These are phyloP conservation scores for Colletotrichum trifolii DNA, from an alignment of 2,329 filamentous ascomycete genomes.

Conservation along the genomic window DNA sequence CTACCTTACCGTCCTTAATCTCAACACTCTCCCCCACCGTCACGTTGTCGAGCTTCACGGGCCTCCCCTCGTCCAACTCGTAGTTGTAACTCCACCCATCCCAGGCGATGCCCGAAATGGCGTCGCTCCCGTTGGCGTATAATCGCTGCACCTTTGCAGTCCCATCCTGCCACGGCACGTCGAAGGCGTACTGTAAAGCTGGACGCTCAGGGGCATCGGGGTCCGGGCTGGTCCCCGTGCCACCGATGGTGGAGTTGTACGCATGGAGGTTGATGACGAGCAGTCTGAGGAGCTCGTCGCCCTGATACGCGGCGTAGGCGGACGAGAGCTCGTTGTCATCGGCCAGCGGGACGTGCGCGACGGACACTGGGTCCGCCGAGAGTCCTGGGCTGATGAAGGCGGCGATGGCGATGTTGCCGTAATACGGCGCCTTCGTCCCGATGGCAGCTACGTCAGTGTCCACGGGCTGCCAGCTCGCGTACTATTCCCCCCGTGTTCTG, in stretches of 20 bases:
- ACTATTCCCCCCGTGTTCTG: conserved; percentile 45
- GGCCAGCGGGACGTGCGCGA: conserved; percentile 59
- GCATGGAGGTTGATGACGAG: conserved; percentile 67
- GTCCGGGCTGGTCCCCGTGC: conserved; percentile 44
- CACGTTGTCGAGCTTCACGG: conserved; percentile 65
- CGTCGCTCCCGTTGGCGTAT: conserved; percentile 71
- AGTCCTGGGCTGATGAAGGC: conserved; percentile 62
- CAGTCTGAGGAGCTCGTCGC: conserved; percentile 56
- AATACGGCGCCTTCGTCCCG: conserved; percentile 73
- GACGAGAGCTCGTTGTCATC: conserved; percentile 51
- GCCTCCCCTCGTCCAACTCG: conserved; percentile 64
- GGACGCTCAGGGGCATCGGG: conserved; percentile 44
- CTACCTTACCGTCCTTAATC: conserved; percentile 49
- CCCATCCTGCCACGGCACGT: conserved; percentile 43
- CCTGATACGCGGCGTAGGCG: conserved; percentile 67
- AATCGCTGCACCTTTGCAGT: conserved; percentile 58
- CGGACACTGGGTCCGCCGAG: conserved; percentile 47
- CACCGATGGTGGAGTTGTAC: conserved; percentile 68
- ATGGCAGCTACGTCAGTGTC: conserved; percentile 58
- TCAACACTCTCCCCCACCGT: conserved; percentile 60
- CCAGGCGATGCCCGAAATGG: conserved; percentile 70
- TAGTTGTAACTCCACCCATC: conserved; percentile 72
- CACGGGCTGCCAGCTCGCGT: conserved; percentile 70
- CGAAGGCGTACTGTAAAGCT: conserved; percentile 54
- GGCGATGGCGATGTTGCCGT: conserved; percentile 69